Evolutionary conservation across 805 yeast species (phyloP).

Genomic region (Martiniozyma abietophila): DNA sequence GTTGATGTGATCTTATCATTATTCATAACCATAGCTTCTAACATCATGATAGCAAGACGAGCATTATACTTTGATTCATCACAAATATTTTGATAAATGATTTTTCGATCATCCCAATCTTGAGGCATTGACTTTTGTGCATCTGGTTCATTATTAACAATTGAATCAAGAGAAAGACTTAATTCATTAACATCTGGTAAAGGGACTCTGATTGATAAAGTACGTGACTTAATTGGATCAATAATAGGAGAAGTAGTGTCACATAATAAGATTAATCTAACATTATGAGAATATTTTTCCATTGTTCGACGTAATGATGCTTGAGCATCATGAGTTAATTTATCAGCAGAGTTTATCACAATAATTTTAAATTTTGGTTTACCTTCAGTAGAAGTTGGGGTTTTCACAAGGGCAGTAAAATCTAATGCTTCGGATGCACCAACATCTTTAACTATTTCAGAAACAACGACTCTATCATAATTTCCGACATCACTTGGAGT

Average conservation of each 20-base stretch:
- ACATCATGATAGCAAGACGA: conserved; percentile 64
- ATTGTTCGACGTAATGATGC: conserved; percentile 92
- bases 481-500: conserved; percentile 97
- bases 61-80: conserved; percentile 56
- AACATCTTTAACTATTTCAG: conserved; percentile 84
- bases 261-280: conserved; percentile 76
- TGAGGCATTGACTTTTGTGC: conserved; percentile 20
- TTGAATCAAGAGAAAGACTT: conserved; percentile 39
- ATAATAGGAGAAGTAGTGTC: conserved; percentile 88
- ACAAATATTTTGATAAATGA: conserved; percentile 44
- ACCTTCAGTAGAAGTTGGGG: conserved; percentile 9
- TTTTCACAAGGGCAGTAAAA: conserved; percentile 36
- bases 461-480: conserved; percentile 90
- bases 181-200: conserved; percentile 64
- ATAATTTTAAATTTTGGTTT: conserved; percentile 65
- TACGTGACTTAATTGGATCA: conserved; percentile 90
- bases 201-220: conserved; percentile 77
- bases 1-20: conserved; percentile 39
- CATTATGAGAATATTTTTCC: conserved; percentile 87
- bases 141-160: conserved; percentile 50
- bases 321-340: conserved; percentile 85
- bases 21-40: conserved; percentile 76
- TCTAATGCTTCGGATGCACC: conserved; percentile 97
- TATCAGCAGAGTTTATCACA: conserved; percentile 85
- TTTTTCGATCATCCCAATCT: conserved; percentile 27